phyloP scores from a whole-genome alignment of 352 stramenopile species.

The Globisporangium nagaii region DNA sequence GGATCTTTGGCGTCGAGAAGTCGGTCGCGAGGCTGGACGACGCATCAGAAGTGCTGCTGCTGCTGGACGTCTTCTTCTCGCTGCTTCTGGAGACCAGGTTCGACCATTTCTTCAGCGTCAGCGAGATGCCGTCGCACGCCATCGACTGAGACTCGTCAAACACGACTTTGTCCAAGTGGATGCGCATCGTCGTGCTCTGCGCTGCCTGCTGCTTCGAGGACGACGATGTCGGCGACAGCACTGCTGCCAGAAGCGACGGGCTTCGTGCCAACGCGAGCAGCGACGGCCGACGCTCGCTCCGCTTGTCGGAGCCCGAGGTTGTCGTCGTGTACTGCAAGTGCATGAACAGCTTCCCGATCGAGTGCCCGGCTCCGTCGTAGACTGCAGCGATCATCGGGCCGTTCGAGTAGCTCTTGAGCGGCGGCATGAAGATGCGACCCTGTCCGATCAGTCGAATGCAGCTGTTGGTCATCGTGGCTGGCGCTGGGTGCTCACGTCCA shows the following conservation, averaged over 20 bases:
- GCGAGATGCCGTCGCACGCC: conserved; percentile 19
- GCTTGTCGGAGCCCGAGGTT: neutral
- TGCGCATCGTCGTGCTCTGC: conserved; percentile 6
- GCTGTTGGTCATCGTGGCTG: neutral
- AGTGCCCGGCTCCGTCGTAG: conserved; percentile 10
- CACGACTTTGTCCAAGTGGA: conserved; percentile 20
- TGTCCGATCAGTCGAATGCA: conserved; percentile 28
- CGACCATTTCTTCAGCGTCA: conserved; percentile 31
- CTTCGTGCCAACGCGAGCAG: conserved; percentile 1
- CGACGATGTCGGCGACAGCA: neutral
- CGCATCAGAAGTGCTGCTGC: neutral
- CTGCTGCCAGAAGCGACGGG: neutral
- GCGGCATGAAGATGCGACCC: conserved; percentile 22
- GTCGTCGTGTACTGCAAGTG: conserved; percentile 13
- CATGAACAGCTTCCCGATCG: conserved; percentile 18
- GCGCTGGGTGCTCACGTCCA: neutral
- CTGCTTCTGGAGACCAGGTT: neutral
- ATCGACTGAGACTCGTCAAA: conserved; percentile 9
- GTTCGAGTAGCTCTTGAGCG: conserved; percentile 9
- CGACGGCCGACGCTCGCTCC: conserved; percentile 1
- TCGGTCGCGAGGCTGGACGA: neutral
- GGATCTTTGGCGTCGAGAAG: conserved; percentile 22
- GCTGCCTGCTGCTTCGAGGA: neutral
- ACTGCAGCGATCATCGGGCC: conserved; percentile 11
- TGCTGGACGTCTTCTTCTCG: neutral